Conservation (phyloP, 2,329 filamentous ascomycete species). For the Colletotrichum noveboracense region DNA sequence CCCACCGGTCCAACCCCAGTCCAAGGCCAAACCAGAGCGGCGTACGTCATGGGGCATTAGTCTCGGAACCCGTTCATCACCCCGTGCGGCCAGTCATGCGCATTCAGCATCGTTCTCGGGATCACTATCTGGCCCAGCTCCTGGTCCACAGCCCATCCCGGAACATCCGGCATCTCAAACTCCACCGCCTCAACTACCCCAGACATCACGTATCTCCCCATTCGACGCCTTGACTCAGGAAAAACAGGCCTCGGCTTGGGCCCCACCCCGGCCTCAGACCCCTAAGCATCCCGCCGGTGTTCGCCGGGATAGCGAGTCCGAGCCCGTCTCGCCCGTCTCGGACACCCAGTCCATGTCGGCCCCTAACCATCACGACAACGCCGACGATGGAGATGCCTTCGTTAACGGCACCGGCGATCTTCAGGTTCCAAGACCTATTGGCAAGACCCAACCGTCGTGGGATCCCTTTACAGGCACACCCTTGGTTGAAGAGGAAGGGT, state of each 20-base stretch:
- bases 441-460: conserved; percentile 38
- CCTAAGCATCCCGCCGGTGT: conserved; percentile 23
- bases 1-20: conserved; percentile 40
- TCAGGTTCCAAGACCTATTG: conserved; percentile 33
- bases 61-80: conserved; percentile 35
- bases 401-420: conserved; percentile 14
- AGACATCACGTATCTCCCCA: conserved; percentile 26
- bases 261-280: conserved; percentile 18
- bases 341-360: conserved; percentile 27
- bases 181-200: conserved; percentile 21
- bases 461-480: conserved; percentile 38
- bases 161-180: conserved; percentile 17
- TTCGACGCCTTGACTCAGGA: conserved; percentile 24
- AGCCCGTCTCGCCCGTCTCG: conserved; percentile 37
- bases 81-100: conserved; percentile 26
- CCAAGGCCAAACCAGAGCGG: conserved; percentile 42
- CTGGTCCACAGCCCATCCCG: conserved; percentile 10
- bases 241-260: conserved; percentile 21
- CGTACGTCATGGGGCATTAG: conserved; percentile 51
- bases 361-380: neutral
- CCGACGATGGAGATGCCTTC: conserved; percentile 13
- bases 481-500: conserved; percentile 41
- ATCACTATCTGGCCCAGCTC: neutral
- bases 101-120: conserved; percentile 11
- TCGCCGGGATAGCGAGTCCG: conserved; percentile 26